phyloP scores from a whole-genome alignment of 352 stramenopile genomes.

The Globisporangium recalcitrans region DNA sequence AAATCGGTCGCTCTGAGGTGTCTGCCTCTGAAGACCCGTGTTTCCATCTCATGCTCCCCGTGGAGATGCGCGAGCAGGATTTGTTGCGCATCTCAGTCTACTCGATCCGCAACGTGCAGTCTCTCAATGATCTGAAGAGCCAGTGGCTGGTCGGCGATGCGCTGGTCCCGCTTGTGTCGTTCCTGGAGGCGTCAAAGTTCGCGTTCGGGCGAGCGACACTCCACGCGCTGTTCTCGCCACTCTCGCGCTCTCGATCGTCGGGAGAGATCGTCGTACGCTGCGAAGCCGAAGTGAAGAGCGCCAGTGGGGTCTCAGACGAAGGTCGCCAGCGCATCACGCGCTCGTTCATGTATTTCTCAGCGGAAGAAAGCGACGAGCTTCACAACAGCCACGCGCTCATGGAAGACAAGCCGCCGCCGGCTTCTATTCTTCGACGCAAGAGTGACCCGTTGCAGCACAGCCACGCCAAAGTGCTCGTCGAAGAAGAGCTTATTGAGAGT shows the following conservation, averaged over 20 bases:
- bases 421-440: slow-evolving; percentile 26
- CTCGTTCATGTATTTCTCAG: slow-evolving; percentile 71
- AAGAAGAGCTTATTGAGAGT: slow-evolving; percentile 85
- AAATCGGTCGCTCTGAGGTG: slow-evolving; percentile 76
- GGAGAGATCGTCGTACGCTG: slow-evolving; percentile 77
- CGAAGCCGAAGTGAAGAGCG: slow-evolving; percentile 55
- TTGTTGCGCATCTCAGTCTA: slow-evolving; percentile 67
- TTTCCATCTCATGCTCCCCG: slow-evolving; percentile 73
- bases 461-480: slow-evolving; percentile 66
- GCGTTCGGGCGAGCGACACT: slow-evolving; percentile 34
- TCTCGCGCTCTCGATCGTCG: slow-evolving; percentile 54
- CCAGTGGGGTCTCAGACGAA: slow-evolving; percentile 30
- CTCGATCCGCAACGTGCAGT: slow-evolving; percentile 49
- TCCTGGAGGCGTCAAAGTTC: slow-evolving; percentile 26
- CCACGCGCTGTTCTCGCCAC: slow-evolving; percentile 55
- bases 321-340: slow-evolving; percentile 63
- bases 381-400: background rate
- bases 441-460: slow-evolving; percentile 36
- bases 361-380: slow-evolving; percentile 20
- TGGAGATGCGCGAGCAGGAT: slow-evolving; percentile 48
- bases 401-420: slow-evolving; percentile 5
- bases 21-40: slow-evolving; percentile 62
- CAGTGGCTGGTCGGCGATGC: slow-evolving; percentile 74
- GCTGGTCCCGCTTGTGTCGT: slow-evolving; percentile 45
- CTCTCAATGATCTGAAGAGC: slow-evolving; percentile 52